Evolutionary conservation across 257 asterid genomes (phyloP).

Genomic region (Solanum piurae): DNA sequence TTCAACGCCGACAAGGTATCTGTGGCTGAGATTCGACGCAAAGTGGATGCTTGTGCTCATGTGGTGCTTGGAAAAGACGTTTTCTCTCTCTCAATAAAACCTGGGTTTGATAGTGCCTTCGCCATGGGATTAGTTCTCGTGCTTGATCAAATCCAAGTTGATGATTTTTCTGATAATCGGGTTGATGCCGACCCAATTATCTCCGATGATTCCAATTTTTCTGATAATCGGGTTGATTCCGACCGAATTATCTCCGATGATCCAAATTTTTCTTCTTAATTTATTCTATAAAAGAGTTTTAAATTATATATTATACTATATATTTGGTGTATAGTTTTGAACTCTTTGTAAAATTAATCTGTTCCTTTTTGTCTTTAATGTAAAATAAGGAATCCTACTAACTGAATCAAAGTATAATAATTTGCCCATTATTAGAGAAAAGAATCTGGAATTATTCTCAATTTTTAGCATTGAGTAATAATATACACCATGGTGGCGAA

Average conservation of each 20-base stretch:
- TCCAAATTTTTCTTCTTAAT: background rate
- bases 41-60: slow-evolving; percentile 42
- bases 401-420: background rate
- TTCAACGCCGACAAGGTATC: slow-evolving; percentile 16
- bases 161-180: slow-evolving; percentile 8
- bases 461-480: background rate
- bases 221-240: slow-evolving; percentile 21
- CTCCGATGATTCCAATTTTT: slow-evolving; percentile 4
- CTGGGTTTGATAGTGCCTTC: slow-evolving; percentile 63
- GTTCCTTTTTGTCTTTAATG: background rate
- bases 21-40: slow-evolving; percentile 71
- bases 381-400: background rate
- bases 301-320: background rate
- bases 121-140: slow-evolving; percentile 65
- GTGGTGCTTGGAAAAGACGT: slow-evolving; percentile 64
- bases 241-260: slow-evolving; percentile 25
- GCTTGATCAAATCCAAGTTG: slow-evolving; percentile 54
- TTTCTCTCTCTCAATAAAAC: slow-evolving; percentile 27
- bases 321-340: background rate
- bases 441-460: background rate
- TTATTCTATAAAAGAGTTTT: background rate
- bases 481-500: background rate
- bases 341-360: background rate
- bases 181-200: slow-evolving; percentile 33
- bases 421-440: background rate